Evolutionary conservation across 2,329 filamentous ascomycete species (phyloP), one percentile per base, ranked within the genome.

Genomic region (Tolypocladium tropicale): DNA sequence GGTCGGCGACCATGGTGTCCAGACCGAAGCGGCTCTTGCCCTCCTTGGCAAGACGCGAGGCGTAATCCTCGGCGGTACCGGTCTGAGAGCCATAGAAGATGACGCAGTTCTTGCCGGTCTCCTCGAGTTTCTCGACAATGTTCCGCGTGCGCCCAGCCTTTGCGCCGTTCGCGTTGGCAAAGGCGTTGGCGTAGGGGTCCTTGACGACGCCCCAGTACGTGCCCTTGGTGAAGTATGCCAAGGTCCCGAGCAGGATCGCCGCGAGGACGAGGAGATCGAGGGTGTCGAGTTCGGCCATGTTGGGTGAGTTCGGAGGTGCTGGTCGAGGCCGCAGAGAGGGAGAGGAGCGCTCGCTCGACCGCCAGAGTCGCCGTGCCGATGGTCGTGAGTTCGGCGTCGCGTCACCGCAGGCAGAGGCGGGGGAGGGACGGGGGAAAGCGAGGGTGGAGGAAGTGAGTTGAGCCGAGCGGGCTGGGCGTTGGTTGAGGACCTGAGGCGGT

Each of bases 21-120:
- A 99, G 81, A 39, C 94, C 94, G 70, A 95, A 99, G 60, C 94
- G 84, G 67, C 93, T 95, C 72, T 93, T 93, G 67, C 94, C 94
- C 74, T 99, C 94, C 80, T 99, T 99, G 62, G 94, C 91, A 64
- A 99, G 78, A 65, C 95, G 84, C 14, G 93, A 95, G 62, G 94
- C 95, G 69, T 99, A 99, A 73, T 99, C 94, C 76, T 99, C 95
- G 53, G 94, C 94, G 43, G 94, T 99, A 66, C 94, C 94, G 23
- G 94, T 99, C 76, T 99, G 94, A 34, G 94, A 99, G 63, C 94
- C 94, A 71, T 96, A 99, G 79, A 99, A 96, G 67, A 99, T 88
- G 62, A 99, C 87, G 72, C 93, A 96, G 77, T 99, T 97, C 78
- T 97, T 99, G 72, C 86, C 87, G 12, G 84, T 86, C 77, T 97